A percentile compares a stretch with the other conserved stretches of the same genome.
phyloP scores from a whole-genome alignment of 345 rosid genomes.

The Barbarea vulgaris region DNA sequence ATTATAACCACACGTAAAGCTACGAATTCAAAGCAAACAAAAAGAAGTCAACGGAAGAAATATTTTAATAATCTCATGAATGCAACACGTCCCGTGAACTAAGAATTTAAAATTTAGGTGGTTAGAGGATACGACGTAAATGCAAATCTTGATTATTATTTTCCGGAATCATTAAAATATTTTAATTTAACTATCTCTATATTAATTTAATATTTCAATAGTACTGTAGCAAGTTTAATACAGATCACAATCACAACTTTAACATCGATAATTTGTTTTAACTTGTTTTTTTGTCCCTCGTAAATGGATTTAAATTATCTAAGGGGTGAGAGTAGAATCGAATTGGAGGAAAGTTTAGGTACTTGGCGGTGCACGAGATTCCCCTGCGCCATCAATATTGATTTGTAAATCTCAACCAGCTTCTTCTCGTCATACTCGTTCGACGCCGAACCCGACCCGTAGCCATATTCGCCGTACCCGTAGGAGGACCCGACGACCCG shows the following conservation, averaged over 20 bases:
- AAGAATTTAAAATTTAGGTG: neutral
- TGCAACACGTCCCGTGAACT: constrained; percentile 14
- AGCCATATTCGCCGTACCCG: constrained; percentile 37
- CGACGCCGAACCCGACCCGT: constrained; percentile 38
- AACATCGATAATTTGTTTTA: neutral
- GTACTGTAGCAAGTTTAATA: neutral
- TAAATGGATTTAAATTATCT: neutral
- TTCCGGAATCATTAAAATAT: neutral
- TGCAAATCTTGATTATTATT: constrained; percentile 13
- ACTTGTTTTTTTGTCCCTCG: neutral
- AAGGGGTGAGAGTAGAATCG: constrained; percentile 13
- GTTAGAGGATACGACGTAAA: constrained; percentile 14
- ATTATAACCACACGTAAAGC: constrained; percentile 24
- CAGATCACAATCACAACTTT: constrained; percentile 14
- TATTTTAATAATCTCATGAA: neutral
- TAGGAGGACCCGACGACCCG: constrained; percentile 40
- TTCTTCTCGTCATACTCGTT: constrained; percentile 59
- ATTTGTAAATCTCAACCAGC: constrained; percentile 71
- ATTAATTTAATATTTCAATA: constrained; percentile 2
- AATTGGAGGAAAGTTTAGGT: constrained; percentile 33
- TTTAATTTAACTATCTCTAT: too few relatives aligned
- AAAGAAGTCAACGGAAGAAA: constrained; percentile 25
- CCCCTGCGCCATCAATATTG: constrained; percentile 55
- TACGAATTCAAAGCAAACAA: constrained; percentile 16
- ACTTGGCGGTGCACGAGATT: constrained; percentile 49